phyloP scores from a whole-genome alignment of 306 rosid species.

The Quercus agrifolia region DNA sequence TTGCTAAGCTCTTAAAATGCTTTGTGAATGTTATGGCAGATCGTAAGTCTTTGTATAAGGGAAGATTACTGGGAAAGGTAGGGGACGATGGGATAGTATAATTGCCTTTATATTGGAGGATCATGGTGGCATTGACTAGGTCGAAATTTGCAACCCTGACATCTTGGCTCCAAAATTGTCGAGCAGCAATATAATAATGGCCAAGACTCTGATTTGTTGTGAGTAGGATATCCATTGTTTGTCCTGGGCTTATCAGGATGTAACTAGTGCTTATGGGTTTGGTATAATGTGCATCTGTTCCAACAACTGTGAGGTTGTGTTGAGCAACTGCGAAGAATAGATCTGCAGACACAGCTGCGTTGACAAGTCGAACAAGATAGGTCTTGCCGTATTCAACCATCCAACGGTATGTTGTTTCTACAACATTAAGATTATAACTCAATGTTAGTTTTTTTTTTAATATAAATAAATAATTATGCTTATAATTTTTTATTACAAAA shows the following conservation, averaged over 20 bases:
- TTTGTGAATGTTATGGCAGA: slow-evolving; percentile 22
- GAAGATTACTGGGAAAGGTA: slow-evolving; percentile 18
- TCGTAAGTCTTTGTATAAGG: slow-evolving; percentile 19
- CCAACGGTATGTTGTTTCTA: slow-evolving; percentile 27
- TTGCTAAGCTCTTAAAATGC: slow-evolving; percentile 29
- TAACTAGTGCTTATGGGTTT: no score
- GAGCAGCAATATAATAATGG: slow-evolving; percentile 46
- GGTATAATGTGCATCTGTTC: no score
- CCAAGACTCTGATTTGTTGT: not conserved
- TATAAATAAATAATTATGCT: no score
- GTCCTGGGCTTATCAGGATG: no score
- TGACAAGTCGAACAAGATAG: slow-evolving; percentile 40
- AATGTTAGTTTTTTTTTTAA: not conserved
- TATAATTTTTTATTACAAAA: no score
- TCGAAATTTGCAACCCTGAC: not conserved
- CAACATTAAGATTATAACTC: not conserved
- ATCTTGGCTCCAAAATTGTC: slow-evolving; percentile 23
- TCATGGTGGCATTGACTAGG: slow-evolving; percentile 36
- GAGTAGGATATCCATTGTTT: no score
- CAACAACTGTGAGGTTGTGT: slow-evolving; percentile 35
- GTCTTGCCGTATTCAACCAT: slow-evolving; percentile 33
- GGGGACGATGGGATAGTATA: slow-evolving; percentile 7
- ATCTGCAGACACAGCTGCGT: slow-evolving; percentile 30
- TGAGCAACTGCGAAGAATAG: slow-evolving; percentile 41
- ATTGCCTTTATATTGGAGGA: slow-evolving; percentile 32